These are phyloP conservation scores for Penicillium taxi DNA, from an alignment of 495 filamentous ascomycete species.

Conservation along the genomic window DNA sequence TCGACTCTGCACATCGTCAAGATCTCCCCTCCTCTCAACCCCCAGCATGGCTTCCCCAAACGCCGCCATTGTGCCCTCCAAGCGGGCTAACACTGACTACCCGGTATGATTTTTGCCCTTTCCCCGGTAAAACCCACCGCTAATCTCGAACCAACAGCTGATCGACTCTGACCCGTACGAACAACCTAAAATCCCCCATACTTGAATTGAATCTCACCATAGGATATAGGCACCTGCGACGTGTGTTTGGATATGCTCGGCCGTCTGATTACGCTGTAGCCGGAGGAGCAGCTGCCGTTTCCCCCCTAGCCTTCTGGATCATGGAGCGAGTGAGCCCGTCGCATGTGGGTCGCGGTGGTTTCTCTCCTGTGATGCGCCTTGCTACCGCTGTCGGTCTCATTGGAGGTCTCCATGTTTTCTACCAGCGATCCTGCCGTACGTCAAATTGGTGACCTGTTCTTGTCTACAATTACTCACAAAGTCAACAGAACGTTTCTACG, in stretches of 20 bases:
- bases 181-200: constrained; percentile 13
- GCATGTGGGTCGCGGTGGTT: constrained; percentile 67
- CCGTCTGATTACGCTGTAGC: constrained; percentile 71
- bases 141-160: constrained; percentile 51
- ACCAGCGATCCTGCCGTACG: constrained; percentile 63
- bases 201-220: constrained; percentile 17
- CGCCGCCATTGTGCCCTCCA: constrained; percentile 62
- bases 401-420: constrained; percentile 73
- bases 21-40: constrained; percentile 11
- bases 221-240: constrained; percentile 72
- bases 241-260: constrained; percentile 81
- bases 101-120: constrained; percentile 50
- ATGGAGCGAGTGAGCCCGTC: constrained; percentile 82
- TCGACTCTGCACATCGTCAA: constrained; percentile 16
- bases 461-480: constrained; percentile 11
- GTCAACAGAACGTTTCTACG: constrained; percentile 71
- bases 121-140: constrained; percentile 8
- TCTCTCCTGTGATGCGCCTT: constrained; percentile 75
- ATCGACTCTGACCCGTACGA: constrained; percentile 96
- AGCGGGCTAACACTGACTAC: constrained; percentile 65
- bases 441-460: not conserved
- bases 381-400: constrained; percentile 58
- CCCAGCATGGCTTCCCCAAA: constrained; percentile 51
- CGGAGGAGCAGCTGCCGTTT: constrained; percentile 52
- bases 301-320: constrained; percentile 62